Evolutionary conservation across 257 asterid species (phyloP), one percentile per base, ranked within the genome.

Genomic region (Capsicum pubescens): DNA sequence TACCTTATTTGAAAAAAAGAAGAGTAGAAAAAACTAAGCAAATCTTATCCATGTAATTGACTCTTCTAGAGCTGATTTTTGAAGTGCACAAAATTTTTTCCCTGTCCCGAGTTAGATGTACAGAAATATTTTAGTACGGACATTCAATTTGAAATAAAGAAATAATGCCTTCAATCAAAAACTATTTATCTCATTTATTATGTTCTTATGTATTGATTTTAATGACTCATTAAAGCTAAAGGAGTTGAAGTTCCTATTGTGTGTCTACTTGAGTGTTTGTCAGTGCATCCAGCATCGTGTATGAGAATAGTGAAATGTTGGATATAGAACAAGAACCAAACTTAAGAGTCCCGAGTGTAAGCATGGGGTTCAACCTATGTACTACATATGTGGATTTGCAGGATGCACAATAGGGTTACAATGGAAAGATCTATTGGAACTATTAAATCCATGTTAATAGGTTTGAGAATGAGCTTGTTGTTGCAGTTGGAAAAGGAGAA

Each of bases 401-500:
- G 63, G 82, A 32, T 55, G 12, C 9, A 54, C 9, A 54, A 26
- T 0, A 54, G 13, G 50, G 64, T 77, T 52, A 54, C 48, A 77
- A 77, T 3, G 26, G 72, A 66, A 66, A 66, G 9, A 26, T 54
- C 9, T 3, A 2, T 32, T 54, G 9, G 82, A 54, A 26, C 50
- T 77, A 32, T 80, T 48, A 3, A 36, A 17, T 86, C 79, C 67
- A 58, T 64, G 48, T 58, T 79, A 42, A 84, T 93, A 94, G 99
- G 88, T 96, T 84, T 90, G 93, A 88, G 87, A 89, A 91, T 85
- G 95, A 91, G 81, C 91, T 93, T 36, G 42, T 91, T 81, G 83
- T 93, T 84, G 98, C 98, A 48, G 97, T 91, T 79, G 98, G 98
- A 80, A 96, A 96, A 90, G 98, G 98, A 86, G 95, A 93, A 88